phyloP scores from a whole-genome alignment of 192 early-diverging fungal genomes.

The Cetraspora pellucida region DNA sequence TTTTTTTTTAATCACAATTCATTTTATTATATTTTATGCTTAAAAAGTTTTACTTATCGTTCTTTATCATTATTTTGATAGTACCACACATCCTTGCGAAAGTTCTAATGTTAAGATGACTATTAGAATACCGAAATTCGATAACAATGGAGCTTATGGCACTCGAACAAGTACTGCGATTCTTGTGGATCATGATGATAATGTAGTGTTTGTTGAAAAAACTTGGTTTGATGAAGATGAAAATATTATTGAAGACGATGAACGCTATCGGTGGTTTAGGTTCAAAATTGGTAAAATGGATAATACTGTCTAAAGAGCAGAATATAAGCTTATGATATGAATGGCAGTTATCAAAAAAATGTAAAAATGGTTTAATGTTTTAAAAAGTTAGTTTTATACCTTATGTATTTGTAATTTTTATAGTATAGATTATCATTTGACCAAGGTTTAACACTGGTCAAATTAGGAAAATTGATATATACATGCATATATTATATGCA shows the following conservation, averaged over 20 bases:
- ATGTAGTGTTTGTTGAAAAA: constrained; percentile 43
- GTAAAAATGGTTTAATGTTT: no score
- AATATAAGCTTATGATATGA: no score
- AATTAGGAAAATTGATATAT: no score
- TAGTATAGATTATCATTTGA: no score
- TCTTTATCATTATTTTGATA: constrained; percentile 18
- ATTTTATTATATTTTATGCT: background rate
- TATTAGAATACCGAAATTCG: constrained; percentile 35
- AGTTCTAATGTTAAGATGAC: constrained; percentile 22
- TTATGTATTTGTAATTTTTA: no score
- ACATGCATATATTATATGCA: no score
- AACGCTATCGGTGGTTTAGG: background rate
- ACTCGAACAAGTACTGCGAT: constrained; percentile 48
- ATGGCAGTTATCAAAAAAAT: no score
- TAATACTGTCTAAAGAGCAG: background rate
- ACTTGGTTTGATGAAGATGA: constrained; percentile 17
- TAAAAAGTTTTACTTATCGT: background rate
- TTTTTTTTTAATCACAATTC: background rate
- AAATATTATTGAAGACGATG: background rate
- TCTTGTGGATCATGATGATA: constrained; percentile 42
- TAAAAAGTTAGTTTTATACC: no score
- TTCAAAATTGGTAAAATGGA: background rate
- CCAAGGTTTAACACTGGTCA: no score
- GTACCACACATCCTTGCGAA: background rate
- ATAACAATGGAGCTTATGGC: constrained; percentile 30